Percentiles rank a stretch among this genome's conserved stretches.
phyloP scores from a whole-genome alignment of 2,329 filamentous ascomycete species.

The Calonectria fujianensis region DNA sequence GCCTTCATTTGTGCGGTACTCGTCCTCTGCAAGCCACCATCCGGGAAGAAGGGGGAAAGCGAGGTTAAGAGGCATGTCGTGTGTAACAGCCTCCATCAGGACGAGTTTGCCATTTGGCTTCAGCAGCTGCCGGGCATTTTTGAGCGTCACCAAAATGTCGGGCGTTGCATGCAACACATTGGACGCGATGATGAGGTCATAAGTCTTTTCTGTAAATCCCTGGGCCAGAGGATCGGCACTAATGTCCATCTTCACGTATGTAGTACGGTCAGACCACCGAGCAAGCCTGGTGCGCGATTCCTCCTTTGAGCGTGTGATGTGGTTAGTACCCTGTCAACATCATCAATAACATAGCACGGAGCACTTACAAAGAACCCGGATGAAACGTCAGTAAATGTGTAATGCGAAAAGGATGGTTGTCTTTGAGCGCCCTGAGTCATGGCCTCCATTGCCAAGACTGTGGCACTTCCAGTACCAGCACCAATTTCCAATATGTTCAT shows the following conservation, averaged over 20 bases:
- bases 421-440: constrained; percentile 1
- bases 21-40: constrained; percentile 28
- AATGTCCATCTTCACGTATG: constrained; percentile 54
- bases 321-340: constrained; percentile 53
- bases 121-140: constrained; percentile 4
- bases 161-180: constrained; percentile 27
- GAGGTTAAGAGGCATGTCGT: constrained; percentile 25
- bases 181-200: constrained; percentile 52
- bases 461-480: constrained; percentile 11
- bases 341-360: not conserved
- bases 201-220: constrained; percentile 40
- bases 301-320: constrained; percentile 57
- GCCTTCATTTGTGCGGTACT: constrained; percentile 16
- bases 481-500: constrained; percentile 12
- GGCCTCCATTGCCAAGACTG: constrained; percentile 12
- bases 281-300: constrained; percentile 46
- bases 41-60: constrained; percentile 25
- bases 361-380: constrained; percentile 7
- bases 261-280: constrained; percentile 33
- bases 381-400: constrained; percentile 16
- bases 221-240: constrained; percentile 39
- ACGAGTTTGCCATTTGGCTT: constrained; percentile 29
- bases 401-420: constrained; percentile 7
- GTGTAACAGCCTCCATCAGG: constrained; percentile 52
- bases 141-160: constrained; percentile 15